Conservation (phyloP, 2,329 filamentous ascomycete species). For the Kalmusia sp. region DNA sequence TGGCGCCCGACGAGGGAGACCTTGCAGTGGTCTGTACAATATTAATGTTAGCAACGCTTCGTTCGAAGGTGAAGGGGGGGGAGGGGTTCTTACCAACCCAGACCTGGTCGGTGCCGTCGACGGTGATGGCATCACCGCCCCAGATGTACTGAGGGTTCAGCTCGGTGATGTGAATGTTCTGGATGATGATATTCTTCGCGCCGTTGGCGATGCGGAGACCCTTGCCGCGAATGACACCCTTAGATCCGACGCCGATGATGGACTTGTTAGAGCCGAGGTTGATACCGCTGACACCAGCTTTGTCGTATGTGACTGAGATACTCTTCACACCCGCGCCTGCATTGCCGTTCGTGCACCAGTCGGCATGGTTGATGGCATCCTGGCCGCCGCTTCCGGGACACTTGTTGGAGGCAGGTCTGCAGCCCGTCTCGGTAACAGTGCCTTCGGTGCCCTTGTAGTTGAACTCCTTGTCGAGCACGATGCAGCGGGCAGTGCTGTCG, state of each 20-base stretch:
- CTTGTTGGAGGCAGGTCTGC: constrained; percentile 56
- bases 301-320: constrained; percentile 56
- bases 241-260: constrained; percentile 48
- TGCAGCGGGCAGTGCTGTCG: constrained; percentile 61
- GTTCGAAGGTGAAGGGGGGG: neutral
- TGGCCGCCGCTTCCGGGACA: constrained; percentile 65
- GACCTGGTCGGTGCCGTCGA: constrained; percentile 38
- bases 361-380: constrained; percentile 64
- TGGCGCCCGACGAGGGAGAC: constrained; percentile 26
- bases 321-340: constrained; percentile 57
- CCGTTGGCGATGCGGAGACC: constrained; percentile 47
- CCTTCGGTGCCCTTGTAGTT: constrained; percentile 66
- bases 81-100: constrained; percentile 36
- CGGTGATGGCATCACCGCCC: constrained; percentile 47
- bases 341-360: constrained; percentile 66
- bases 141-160: constrained; percentile 49
- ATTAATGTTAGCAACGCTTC: neutral
- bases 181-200: constrained; percentile 45
- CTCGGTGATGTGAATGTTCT: constrained; percentile 50
- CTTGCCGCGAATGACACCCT: constrained; percentile 51
- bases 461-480: constrained; percentile 63
- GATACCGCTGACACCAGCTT: constrained; percentile 35
- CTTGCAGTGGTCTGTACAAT: constrained; percentile 26
- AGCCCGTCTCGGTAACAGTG: constrained; percentile 60
- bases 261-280: constrained; percentile 50